Evolutionary conservation across 129 eudicot species (phyloP).

Genomic region (Centella asiatica): DNA sequence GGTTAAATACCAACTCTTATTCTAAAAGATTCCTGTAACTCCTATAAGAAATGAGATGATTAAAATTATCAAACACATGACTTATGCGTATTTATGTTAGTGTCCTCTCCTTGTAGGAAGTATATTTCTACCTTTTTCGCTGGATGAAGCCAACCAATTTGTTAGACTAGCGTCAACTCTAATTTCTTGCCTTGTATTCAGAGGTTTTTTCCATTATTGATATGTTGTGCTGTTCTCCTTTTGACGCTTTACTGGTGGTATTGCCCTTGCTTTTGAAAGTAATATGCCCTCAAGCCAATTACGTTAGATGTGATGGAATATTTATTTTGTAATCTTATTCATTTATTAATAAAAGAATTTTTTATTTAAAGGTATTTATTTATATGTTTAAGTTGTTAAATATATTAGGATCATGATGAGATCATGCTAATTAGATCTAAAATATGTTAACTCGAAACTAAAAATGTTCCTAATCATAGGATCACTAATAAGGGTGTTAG

Average conservation of each 20-base stretch:
- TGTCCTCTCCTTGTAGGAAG: too few species aligned
- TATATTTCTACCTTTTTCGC: not conserved
- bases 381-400: too few species aligned
- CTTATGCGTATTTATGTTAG: not conserved
- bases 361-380: too few species aligned
- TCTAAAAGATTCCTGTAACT: not conserved
- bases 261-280: constrained; percentile 7
- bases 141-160: not conserved
- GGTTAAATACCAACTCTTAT: not conserved
- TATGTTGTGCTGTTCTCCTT: constrained; percentile 25
- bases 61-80: not conserved
- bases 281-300: too few species aligned
- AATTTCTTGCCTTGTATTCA: not conserved
- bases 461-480: too few species aligned
- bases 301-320: too few species aligned
- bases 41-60: not conserved
- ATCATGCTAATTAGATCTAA: too few species aligned
- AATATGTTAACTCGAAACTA: too few species aligned
- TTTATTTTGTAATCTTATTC: too few species aligned
- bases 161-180: not conserved
- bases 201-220: constrained; percentile 11
- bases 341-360: too few species aligned
- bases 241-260: constrained; percentile 6
- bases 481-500: too few species aligned
- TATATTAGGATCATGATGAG: too few species aligned